These are phyloP conservation scores for Cavenderia fasciculata DNA, from an alignment of 78 protist species.

Conservation along the genomic window DNA sequence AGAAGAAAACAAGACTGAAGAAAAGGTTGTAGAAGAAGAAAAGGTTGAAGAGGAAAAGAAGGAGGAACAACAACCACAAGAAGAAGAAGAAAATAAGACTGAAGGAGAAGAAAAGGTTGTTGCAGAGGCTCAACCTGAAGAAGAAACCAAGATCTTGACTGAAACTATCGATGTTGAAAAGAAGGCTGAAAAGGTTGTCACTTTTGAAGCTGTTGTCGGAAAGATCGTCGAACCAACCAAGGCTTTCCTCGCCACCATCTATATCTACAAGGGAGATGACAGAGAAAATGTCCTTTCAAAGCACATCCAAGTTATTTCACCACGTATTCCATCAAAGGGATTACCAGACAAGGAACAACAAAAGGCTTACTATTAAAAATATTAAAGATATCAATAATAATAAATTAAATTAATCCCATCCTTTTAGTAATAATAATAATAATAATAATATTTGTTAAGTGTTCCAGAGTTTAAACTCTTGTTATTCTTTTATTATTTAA, in stretches of 20 bases:
- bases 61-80: no score
- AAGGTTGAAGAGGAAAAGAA: neutral
- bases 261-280: slow-evolving; percentile 12
- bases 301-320: slow-evolving; percentile 12
- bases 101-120: no score
- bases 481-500: neutral
- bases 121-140: neutral
- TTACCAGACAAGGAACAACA: no score
- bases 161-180: neutral
- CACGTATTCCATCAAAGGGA: slow-evolving; percentile 4
- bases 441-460: neutral
- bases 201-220: slow-evolving; percentile 1
- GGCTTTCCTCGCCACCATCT: neutral
- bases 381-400: no score
- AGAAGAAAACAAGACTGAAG: neutral
- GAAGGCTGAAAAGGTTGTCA: neutral
- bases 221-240: slow-evolving; percentile 12
- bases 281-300: neutral
- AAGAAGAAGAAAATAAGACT: slow-evolving; percentile 2
- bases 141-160: neutral
- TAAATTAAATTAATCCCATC: no score
- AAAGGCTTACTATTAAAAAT: no score
- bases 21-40: neutral
- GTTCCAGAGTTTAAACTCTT: neutral
- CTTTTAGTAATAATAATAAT: no score